phyloP scores from a whole-genome alignment of 371 early-diverging fungal genomes.

The Phascolomyces articulosus region DNA sequence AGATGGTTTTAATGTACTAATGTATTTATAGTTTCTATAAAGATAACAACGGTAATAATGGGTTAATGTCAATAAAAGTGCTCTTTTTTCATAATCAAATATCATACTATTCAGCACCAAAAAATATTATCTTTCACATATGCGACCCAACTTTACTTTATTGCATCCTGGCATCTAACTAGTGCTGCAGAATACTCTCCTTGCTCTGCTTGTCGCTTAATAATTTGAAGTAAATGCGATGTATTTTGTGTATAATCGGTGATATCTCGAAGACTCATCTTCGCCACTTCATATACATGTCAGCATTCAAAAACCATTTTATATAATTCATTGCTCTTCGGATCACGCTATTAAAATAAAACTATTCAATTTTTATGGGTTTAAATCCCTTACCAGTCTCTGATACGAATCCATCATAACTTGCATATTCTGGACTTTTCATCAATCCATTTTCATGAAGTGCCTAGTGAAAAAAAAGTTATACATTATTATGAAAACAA shows the following conservation, averaged over 20 bases:
- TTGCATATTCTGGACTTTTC: slow-evolving; percentile 5
- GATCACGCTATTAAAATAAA: no score
- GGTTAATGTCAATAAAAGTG: no score
- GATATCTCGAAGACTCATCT: slow-evolving; percentile 3
- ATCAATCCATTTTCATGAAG: slow-evolving; percentile 4
- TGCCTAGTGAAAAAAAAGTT: background rate
- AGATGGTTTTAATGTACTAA: slow-evolving; percentile 14
- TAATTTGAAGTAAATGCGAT: slow-evolving; percentile 1
- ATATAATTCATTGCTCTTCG: no score
- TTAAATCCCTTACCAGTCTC: background rate
- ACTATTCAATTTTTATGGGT: no score
- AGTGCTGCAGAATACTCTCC: slow-evolving; percentile 25
- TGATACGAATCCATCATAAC: background rate
- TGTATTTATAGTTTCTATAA: background rate
- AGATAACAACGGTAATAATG: no score
- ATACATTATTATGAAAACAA: background rate
- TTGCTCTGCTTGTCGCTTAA: slow-evolving; percentile 17
- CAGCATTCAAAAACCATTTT: no score
- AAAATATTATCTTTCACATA: no score
- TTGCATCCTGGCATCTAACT: slow-evolving; percentile 29
- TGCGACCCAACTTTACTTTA: no score
- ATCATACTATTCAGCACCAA: no score
- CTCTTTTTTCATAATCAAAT: no score
- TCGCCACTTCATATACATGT: background rate
- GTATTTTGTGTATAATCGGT: background rate